These are phyloP conservation scores for Hypomontagnella monticulosa DNA, from an alignment of 495 filamentous ascomycete genomes.

Conservation along the genomic window DNA sequence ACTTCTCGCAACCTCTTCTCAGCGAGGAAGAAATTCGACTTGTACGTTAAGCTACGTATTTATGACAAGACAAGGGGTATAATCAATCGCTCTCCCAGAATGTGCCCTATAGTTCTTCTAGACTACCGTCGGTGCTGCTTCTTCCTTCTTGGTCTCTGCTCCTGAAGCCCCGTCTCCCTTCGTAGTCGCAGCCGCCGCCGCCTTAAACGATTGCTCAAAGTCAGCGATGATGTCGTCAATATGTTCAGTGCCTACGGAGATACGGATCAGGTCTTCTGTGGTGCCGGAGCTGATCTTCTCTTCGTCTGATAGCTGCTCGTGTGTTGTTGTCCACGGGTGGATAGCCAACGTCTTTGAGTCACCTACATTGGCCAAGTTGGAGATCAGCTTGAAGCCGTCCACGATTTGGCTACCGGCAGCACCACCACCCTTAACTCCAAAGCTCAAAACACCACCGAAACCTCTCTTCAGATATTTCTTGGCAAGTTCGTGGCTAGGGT, in stretches of 20 bases:
- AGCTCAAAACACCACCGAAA: conserved; percentile 90
- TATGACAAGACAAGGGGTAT: conserved; percentile 15
- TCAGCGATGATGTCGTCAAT: conserved; percentile 98
- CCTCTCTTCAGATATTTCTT: conserved; percentile 91
- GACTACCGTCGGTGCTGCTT: conserved; percentile 53
- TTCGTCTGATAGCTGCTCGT: conserved; percentile 89
- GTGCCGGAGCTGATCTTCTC: conserved; percentile 86
- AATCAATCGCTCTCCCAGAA: not conserved
- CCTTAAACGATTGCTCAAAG: conserved; percentile 90
- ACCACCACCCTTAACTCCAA: conserved; percentile 91
- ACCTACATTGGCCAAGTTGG: conserved; percentile 84
- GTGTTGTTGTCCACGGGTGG: conserved; percentile 95
- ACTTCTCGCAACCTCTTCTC: not conserved
- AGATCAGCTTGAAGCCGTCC: conserved; percentile 94
- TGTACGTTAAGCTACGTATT: not conserved
- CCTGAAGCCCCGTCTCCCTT: conserved; percentile 34
- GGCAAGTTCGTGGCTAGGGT: conserved; percentile 79
- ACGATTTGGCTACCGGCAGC: conserved; percentile 85
- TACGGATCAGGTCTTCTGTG: conserved; percentile 92
- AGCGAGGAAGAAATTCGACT: no score
- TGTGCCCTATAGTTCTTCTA: conserved; percentile 20
- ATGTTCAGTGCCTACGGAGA: conserved; percentile 96
- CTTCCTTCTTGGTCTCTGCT: conserved; percentile 44
- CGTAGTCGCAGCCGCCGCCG: conserved; percentile 50
- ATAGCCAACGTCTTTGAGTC: conserved; percentile 94